Evolutionary conservation across 148 eudicot species (phyloP).

Genomic region (Vaccinium vitisidaea): DNA sequence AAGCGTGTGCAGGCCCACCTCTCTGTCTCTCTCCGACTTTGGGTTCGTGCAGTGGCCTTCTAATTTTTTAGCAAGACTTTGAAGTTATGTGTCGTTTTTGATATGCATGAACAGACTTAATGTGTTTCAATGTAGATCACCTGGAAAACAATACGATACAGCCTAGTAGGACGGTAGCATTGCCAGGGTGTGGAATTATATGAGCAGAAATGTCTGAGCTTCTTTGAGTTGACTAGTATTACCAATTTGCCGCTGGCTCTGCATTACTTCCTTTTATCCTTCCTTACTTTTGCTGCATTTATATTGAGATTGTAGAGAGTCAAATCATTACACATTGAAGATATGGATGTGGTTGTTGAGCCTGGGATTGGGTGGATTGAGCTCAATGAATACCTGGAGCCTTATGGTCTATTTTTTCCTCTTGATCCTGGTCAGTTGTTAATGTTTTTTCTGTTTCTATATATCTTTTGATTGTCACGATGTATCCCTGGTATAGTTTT

Average conservation of each 20-base stretch:
- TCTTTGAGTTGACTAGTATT: background rate
- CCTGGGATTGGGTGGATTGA: constrained; percentile 99
- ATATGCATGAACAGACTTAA: background rate
- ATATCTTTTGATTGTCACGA: background rate
- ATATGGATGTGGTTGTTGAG: constrained; percentile 99
- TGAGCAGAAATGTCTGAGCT: constrained; percentile 1
- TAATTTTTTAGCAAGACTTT: background rate
- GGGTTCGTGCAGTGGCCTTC: background rate
- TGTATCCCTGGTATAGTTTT: background rate
- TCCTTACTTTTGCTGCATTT: constrained; percentile 5
- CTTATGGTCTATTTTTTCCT: constrained; percentile 94
- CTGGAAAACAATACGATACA: background rate
- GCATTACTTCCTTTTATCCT: background rate
- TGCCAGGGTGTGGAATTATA: background rate
- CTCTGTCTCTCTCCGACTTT: background rate
- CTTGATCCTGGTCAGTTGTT: constrained; percentile 84
- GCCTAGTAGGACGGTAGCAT: background rate
- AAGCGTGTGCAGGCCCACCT: background rate
- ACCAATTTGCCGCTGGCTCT: background rate
- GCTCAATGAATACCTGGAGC: constrained; percentile 91
- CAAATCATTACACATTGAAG: constrained; percentile 76
- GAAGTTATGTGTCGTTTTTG: background rate
- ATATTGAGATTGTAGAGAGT: constrained; percentile 46
- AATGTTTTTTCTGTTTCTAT: background rate
- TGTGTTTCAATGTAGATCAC: background rate